Conservation (phyloP, 345 rosid genomes). For the Pistacia integerrima region DNA sequence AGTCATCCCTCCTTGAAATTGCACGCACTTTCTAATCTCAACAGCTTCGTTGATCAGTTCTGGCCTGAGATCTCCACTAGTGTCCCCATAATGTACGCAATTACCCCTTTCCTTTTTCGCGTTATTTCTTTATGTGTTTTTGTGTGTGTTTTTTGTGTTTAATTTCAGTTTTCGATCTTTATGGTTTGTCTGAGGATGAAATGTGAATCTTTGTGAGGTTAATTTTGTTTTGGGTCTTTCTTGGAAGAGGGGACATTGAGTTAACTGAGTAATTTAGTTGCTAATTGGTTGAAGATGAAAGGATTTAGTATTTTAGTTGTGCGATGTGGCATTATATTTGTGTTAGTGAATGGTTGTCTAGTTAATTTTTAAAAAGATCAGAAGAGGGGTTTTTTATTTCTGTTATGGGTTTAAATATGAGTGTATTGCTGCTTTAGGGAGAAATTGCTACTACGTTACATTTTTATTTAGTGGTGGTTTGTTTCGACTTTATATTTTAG, state of each 20-base stretch:
- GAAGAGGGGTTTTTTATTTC: background rate
- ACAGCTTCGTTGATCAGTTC: conserved; percentile 80
- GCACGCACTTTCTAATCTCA: conserved; percentile 89
- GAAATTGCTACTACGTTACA: too few relatives aligned
- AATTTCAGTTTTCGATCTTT: conserved; percentile 24
- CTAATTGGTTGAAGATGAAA: background rate
- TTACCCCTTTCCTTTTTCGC: background rate
- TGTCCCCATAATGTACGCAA: conserved; percentile 79
- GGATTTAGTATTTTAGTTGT: background rate
- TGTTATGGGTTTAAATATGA: background rate
- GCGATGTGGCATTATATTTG: background rate
- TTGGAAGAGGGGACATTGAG: background rate
- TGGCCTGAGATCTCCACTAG: conserved; percentile 99
- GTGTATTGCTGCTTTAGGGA: background rate
- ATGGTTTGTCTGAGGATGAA: conserved; percentile 9
- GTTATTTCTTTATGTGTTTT: conserved; percentile 2
- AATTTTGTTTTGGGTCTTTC: background rate
- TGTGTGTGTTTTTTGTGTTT: background rate
- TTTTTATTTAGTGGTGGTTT: too few relatives aligned
- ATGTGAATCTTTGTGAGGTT: background rate
- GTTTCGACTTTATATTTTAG: too few relatives aligned
- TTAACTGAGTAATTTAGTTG: background rate
- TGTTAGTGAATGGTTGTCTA: background rate
- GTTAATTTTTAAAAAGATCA: background rate
- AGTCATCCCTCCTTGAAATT: conserved; percentile 75